Conservation (phyloP, 441 rosid species). For the Breynia disticha region DNA sequence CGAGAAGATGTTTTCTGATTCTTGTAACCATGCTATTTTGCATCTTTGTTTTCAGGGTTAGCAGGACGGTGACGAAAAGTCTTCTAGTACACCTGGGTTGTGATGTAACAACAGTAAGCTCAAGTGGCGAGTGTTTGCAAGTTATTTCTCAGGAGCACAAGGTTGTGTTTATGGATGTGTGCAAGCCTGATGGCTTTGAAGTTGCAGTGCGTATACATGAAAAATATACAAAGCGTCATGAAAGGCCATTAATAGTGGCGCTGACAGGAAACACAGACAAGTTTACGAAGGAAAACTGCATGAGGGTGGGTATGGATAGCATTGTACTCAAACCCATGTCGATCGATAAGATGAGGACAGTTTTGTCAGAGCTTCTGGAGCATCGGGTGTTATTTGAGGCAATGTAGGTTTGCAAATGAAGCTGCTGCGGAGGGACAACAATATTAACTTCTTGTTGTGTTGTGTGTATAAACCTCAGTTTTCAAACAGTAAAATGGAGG, state of each 20-base stretch:
- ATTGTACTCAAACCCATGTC: slow-evolving; percentile 68
- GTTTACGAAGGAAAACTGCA: slow-evolving; percentile 64
- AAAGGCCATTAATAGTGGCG: slow-evolving; percentile 76
- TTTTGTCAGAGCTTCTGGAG: slow-evolving; percentile 61
- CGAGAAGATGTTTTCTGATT: background rate
- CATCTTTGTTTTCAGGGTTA: slow-evolving; percentile 38
- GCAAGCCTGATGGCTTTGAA: slow-evolving; percentile 54
- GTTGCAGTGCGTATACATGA: slow-evolving; percentile 50
- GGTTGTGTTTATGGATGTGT: slow-evolving; percentile 72
- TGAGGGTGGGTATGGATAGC: slow-evolving; percentile 81
- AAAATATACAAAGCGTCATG: slow-evolving; percentile 50
- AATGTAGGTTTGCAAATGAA: slow-evolving; percentile 5
- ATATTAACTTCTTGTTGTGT: too few species aligned
- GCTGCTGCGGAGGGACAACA: too few species aligned
- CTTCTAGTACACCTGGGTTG: slow-evolving; percentile 85
- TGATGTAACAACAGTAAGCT: slow-evolving; percentile 65
- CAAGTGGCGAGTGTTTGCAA: slow-evolving; percentile 60
- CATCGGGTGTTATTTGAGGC: slow-evolving; percentile 51
- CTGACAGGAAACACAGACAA: slow-evolving; percentile 71
- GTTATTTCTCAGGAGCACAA: slow-evolving; percentile 57
- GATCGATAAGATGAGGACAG: slow-evolving; percentile 74
- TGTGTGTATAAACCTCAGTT: too few species aligned
- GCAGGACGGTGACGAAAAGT: slow-evolving; percentile 76
- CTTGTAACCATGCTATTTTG: background rate
- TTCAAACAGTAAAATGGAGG: too few species aligned